Evolutionary conservation across 2,329 filamentous ascomycete species (phyloP), one percentile per base, ranked within the genome.

Genomic region (Phialemonium atrogriseum): DNA sequence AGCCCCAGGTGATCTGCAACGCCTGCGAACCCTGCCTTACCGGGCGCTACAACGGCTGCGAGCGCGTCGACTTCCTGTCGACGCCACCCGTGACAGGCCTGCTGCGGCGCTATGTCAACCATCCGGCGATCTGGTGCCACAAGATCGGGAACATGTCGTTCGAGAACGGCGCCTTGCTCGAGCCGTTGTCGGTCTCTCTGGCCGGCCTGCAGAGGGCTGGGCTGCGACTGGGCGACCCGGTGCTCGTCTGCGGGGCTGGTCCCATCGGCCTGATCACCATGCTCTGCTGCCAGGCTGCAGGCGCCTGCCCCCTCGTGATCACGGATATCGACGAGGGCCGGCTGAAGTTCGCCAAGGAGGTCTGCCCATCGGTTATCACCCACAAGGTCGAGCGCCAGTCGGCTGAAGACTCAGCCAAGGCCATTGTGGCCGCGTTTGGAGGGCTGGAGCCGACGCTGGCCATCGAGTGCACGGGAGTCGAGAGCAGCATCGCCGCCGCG

Each of bases 21-120:
- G 73, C 75, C 50, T 96, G 88, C 71, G 85, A 93, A 61, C 84
- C 85, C 23, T 95, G 88, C 60, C 67, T 94, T 43, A 91, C 84
- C 10, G 89, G 89, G 36, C 81, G 86, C 48, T 96, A 96, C 70
- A 96, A 96, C 56, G 89, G 88, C 38, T 96, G 89, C 65, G 83
- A 88, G 49, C 71, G 68, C 32, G 86, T 95, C 43, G 65, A 73
- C 33, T 96, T 96, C 67, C 70, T 93, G 31, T 93, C 85, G 30
- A 96, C 91, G 4, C 89, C 91, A 7, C 89, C 91, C 10, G 78
- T 94, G 18, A 73, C 84, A 7, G 91, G 89, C 21, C 72, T 96
- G 41, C 70, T 96, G 47, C 77, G 89, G 46, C 77, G 89, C 56
- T 95, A 95, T 57, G 84, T 95, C 62, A 94, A 89, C 65, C 89